A percentile compares a stretch with the other conserved stretches of the same genome.
phyloP scores from a whole-genome alignment of 1,139 yeast genomes.

The Pichia sp. region DNA sequence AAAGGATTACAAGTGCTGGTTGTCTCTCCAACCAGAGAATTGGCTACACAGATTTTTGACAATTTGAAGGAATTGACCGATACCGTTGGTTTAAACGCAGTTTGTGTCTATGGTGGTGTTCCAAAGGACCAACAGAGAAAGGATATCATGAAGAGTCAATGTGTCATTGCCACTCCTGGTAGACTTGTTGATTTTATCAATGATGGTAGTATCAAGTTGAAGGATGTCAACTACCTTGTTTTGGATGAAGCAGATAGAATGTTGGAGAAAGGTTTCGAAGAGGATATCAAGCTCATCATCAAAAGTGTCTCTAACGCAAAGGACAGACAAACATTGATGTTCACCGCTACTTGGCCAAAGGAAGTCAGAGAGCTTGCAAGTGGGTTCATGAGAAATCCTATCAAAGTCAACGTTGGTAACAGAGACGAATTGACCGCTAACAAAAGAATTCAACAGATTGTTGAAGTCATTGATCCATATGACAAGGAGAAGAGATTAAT shows the following conservation, averaged over 20 bases:
- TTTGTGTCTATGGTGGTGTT: conserved; percentile 96
- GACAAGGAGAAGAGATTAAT: conserved; percentile 74
- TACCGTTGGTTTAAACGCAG: conserved; percentile 58
- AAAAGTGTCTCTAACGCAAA: conserved; percentile 43
- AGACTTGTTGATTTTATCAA: conserved; percentile 84
- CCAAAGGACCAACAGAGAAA: conserved; percentile 86
- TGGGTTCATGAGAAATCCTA: conserved; percentile 75
- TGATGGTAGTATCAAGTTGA: conserved; percentile 75
- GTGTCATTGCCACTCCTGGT: conserved; percentile 97
- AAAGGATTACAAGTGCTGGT: conserved; percentile 68
- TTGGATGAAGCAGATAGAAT: conserved; percentile 98
- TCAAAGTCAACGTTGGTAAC: conserved; percentile 88
- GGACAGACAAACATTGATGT: conserved; percentile 77
- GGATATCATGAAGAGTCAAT: conserved; percentile 51
- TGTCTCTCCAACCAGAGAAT: conserved; percentile 94
- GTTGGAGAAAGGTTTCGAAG: conserved; percentile 96
- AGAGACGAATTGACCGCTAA: conserved; percentile 92
- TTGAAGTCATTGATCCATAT: conserved; percentile 84
- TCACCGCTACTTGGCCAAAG: conserved; percentile 85
- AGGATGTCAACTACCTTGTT: conserved; percentile 67
- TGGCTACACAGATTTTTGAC: conserved; percentile 90
- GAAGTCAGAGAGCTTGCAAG: conserved; percentile 91
- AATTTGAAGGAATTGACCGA: conserved; percentile 64
- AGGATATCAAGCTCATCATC: conserved; percentile 83
- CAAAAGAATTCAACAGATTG: conserved; percentile 86